Conservation (phyloP, 345 rosid genomes). For the Aegle marmelos region DNA sequence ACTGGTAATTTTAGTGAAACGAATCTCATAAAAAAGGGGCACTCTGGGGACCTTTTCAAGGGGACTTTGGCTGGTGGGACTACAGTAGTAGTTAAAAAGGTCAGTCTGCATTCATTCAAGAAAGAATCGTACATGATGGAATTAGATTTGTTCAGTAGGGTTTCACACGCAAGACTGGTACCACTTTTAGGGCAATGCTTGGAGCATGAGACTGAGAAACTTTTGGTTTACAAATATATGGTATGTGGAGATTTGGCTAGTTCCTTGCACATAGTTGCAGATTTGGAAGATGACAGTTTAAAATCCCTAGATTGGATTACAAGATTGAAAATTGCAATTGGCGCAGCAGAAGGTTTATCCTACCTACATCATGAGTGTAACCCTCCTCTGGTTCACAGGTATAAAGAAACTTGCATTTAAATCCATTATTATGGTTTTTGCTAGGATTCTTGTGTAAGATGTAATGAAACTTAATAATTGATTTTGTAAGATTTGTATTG, state of each 20-base stretch:
- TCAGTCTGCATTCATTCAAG: constrained; percentile 44
- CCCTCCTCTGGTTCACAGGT: constrained; percentile 96
- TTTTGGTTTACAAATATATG: constrained; percentile 87
- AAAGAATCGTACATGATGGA: constrained; percentile 56
- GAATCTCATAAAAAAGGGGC: constrained; percentile 77
- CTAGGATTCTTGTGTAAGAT: not conserved
- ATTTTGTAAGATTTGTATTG: not conserved
- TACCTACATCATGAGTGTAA: constrained; percentile 88
- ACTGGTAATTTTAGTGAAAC: constrained; percentile 57
- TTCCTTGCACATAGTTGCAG: constrained; percentile 55
- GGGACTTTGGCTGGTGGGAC: constrained; percentile 61
- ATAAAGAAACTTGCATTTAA: constrained; percentile 4
- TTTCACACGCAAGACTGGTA: constrained; percentile 66
- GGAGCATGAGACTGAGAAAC: constrained; percentile 61
- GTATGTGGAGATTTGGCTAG: constrained; percentile 69
- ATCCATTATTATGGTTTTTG: not conserved
- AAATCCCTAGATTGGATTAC: constrained; percentile 95
- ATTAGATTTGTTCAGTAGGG: constrained; percentile 66
- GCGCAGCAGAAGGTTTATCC: constrained; percentile 83
- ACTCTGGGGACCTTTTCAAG: constrained; percentile 76
- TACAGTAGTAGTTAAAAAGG: constrained; percentile 61
- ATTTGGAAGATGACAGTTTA: constrained; percentile 53
- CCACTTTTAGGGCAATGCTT: constrained; percentile 83
- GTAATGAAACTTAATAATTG: not conserved
- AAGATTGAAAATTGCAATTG: constrained; percentile 80